phyloP scores from a whole-genome alignment of 495 filamentous ascomycete genomes.

The Baudoinia panamericana region DNA sequence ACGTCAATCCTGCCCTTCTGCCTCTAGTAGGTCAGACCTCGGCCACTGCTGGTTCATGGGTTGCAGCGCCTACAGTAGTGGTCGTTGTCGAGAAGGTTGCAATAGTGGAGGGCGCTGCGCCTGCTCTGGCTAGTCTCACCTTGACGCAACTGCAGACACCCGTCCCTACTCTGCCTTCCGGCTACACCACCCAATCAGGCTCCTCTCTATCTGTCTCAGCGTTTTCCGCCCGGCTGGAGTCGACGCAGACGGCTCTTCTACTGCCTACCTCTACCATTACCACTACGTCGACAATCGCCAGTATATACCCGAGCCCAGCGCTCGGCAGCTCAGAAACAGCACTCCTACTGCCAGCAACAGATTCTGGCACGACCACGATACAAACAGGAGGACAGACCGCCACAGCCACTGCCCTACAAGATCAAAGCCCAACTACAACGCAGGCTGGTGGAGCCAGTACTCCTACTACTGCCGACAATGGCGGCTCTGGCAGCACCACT shows the following conservation, averaged over 20 bases:
- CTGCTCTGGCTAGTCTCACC: neutral
- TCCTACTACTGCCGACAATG: neutral
- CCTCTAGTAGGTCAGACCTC: conserved; percentile 1
- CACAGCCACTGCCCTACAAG: neutral
- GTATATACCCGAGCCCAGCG: too few relatives aligned
- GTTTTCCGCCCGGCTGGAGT: neutral
- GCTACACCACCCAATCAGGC: neutral
- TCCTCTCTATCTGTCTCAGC: neutral
- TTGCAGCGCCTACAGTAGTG: conserved; percentile 17
- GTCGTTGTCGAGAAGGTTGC: conserved; percentile 17
- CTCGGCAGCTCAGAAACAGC: neutral
- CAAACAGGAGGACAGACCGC: neutral
- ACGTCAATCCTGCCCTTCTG: conserved; percentile 14
- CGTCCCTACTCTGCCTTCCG: conserved; percentile 5
- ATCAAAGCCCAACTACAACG: neutral
- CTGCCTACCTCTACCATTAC: neutral
- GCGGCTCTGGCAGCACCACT: neutral
- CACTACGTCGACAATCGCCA: neutral
- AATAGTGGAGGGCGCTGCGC: neutral
- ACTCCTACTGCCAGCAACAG: neutral
- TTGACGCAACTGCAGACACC: neutral
- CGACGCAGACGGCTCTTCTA: conserved; percentile 1
- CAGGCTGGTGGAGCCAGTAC: neutral
- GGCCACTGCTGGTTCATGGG: conserved; percentile 13
- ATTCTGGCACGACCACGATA: neutral